A percentile compares a stretch with the other conserved stretches of the same genome.
These are phyloP conservation scores for Medicago lupulina DNA, from an alignment of 306 rosid species.

Conservation along the genomic window DNA sequence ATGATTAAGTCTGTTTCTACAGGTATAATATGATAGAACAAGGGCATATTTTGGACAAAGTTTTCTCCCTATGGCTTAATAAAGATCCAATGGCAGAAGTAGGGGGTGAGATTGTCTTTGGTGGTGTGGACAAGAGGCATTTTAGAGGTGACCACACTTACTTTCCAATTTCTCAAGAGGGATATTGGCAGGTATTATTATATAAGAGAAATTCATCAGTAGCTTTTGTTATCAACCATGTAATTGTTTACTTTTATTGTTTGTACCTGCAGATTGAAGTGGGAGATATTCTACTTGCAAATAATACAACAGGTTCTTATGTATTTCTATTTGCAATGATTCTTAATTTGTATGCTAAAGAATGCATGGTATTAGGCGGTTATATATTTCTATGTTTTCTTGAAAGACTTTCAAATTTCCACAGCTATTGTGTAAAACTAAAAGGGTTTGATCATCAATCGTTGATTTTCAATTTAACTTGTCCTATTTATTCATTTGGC, in stretches of 20 bases:
- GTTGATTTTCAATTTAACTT: too few species aligned
- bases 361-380: conserved; percentile 1
- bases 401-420: too few species aligned
- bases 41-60: conserved; percentile 29
- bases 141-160: conserved; percentile 76
- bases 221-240: conserved; percentile 34
- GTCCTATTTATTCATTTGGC: too few species aligned
- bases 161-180: conserved; percentile 58
- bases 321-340: conserved; percentile 21
- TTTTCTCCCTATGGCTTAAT: conserved; percentile 56
- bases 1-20: conserved; percentile 21
- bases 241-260: conserved; percentile 29
- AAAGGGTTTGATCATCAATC: too few species aligned
- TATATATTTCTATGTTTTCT: not conserved
- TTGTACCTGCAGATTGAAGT: conserved; percentile 61
- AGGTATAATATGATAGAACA: conserved; percentile 60
- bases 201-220: conserved; percentile 26
- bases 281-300: conserved; percentile 69
- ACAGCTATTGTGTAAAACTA: too few species aligned
- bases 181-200: conserved; percentile 74
- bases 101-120: conserved; percentile 65
- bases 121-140: conserved; percentile 70
- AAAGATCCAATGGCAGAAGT: conserved; percentile 42
- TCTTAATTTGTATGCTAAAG: conserved; percentile 14
- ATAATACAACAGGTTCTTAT: conserved; percentile 64